Evolutionary conservation across 108 stramenopile species (phyloP), one percentile per base, ranked within the genome.

Genomic region (Nitzschia sp.): DNA sequence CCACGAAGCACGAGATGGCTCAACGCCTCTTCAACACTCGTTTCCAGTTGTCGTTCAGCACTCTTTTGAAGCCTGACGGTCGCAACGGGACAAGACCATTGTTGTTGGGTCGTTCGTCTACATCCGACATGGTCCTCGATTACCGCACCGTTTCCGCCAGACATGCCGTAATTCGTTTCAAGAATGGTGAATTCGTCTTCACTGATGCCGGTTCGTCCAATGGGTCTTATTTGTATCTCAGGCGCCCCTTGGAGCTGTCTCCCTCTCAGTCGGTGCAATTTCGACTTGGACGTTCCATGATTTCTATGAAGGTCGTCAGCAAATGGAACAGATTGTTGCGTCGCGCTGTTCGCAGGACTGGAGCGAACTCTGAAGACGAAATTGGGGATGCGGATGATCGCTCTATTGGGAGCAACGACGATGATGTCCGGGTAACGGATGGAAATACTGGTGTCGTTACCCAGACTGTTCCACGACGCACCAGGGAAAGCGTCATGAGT

Each of bases 41-140:
- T 20, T 98, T 97, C 72, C 97, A 96, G 65, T 85, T 98, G 22
- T 91, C 90, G 43, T 98, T 98, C 68, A 92, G 86, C 73, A 92
- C 92, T 44, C 59, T 94, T 22, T 73, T 96, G 77, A 97, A 92
- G 71, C 86, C 91, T 11, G 93, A 93, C 77, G 92, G 94, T 38
- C 81, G 80, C 51, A 94, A 93, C 64, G 88, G 88, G 37, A 90
- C 90, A 7, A 81, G 92, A 19, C 88, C 94, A 5, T 82, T 98
- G 26, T 74, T 93, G n/a, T 76, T 98, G 56, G 97, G 97, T n/a
- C 85, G 97, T 44, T 96, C 95, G 25, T 86, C 89, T 41, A 90
- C 85, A 41, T 94, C 93, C 42, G 94, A 96, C 60, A 98, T 98
- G 96, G 93, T 97, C 8, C 77, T 98, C 67, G 96, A 98, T 76